phyloP scores from a whole-genome alignment of 139 green algal genomes.

The Penium margaritaceum region DNA sequence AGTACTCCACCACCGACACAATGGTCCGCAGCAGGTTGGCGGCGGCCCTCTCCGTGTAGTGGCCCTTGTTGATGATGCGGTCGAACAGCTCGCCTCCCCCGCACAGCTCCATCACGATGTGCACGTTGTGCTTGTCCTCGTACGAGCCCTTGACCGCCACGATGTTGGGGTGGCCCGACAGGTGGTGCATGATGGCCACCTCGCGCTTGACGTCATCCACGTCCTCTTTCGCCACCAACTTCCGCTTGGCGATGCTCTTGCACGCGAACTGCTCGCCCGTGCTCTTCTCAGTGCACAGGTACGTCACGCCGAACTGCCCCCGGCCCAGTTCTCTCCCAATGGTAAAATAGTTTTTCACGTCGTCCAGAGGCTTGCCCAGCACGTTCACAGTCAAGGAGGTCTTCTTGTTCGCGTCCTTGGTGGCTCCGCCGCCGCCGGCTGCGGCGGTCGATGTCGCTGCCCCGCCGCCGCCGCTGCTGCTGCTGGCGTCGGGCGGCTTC shows the following conservation, averaged over 20 bases:
- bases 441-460: too few relatives aligned
- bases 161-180: slow-evolving; percentile 72
- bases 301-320: slow-evolving; percentile 45
- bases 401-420: too few relatives aligned
- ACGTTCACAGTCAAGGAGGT: slow-evolving; percentile 27
- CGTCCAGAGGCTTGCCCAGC: slow-evolving; percentile 24
- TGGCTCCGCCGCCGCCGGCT: too few relatives aligned
- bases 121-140: slow-evolving; percentile 38
- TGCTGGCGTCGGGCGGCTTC: too few relatives aligned
- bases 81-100: slow-evolving; percentile 94
- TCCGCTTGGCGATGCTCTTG: slow-evolving; percentile 90
- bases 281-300: slow-evolving; percentile 32
- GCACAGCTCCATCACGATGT: slow-evolving; percentile 81
- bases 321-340: slow-evolving; percentile 34
- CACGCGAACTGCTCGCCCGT: slow-evolving; percentile 63
- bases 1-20: slow-evolving; percentile 82
- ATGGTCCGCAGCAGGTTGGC: slow-evolving; percentile 75
- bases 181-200: slow-evolving; percentile 90
- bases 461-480: too few relatives aligned
- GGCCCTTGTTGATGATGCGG: slow-evolving; percentile 71
- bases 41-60: slow-evolving; percentile 81
- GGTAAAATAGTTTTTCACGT: slow-evolving; percentile 32
- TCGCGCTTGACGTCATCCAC: slow-evolving; percentile 88
- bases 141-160: slow-evolving; percentile 49
- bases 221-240: slow-evolving; percentile 76